Evolutionary conservation across 2,329 filamentous ascomycete genomes (phyloP).

Genomic region (Fusarium sp.): DNA sequence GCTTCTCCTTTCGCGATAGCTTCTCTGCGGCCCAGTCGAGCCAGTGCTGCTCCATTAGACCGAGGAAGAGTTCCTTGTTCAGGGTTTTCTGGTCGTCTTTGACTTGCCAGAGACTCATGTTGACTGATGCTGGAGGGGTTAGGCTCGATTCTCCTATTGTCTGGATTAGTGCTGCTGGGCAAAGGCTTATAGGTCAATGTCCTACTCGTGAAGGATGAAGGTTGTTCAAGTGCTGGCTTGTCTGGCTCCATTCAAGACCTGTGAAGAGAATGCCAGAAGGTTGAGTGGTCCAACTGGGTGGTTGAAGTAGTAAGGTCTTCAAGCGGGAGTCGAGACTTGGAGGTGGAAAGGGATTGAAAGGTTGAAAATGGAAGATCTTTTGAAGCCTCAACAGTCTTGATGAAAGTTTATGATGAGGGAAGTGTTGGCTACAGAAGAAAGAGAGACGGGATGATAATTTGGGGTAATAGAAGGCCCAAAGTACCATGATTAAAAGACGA

Average conservation of each 20-base stretch:
- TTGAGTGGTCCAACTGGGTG: no score
- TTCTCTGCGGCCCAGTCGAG: not conserved
- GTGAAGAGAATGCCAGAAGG: no score
- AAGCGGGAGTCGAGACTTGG: not conserved
- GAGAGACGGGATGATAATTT: not conserved
- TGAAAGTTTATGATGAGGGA: not conserved
- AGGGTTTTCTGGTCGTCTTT: not conserved
- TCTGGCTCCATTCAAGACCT: not conserved
- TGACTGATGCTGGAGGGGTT: not conserved
- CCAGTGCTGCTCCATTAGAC: not conserved
- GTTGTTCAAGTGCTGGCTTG: fast-evolving
- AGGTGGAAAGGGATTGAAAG: not conserved
- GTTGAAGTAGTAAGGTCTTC: not conserved
- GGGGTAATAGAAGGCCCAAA: fast-evolving
- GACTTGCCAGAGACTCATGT: not conserved
- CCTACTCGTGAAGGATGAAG: not conserved
- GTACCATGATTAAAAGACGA: not conserved
- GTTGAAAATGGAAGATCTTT: not conserved
- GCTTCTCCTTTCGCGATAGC: not conserved
- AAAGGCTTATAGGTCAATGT: not conserved
- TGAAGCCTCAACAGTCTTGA: not conserved
- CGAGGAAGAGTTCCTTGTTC: not conserved
- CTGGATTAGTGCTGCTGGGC: not conserved
- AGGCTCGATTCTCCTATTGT: not conserved
- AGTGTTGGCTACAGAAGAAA: not conserved